Base-by-base conservation (phyloP, 345 rosid genomes). In the Rhodamnia argentea region DNA sequence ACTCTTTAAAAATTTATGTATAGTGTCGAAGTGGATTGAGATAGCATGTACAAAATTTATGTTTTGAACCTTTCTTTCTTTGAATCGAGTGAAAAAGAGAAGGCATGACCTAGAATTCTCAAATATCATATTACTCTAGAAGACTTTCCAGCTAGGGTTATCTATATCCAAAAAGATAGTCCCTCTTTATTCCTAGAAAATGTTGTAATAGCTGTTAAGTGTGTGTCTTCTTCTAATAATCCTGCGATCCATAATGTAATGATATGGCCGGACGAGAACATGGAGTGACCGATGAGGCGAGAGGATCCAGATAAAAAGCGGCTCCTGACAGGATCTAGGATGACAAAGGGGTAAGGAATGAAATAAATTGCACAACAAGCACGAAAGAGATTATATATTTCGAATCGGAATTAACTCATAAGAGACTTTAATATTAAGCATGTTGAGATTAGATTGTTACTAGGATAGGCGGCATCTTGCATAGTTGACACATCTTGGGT, bases 271-370 rank as follows among this genome's bases (percentile, higher is more conserved):
- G 27, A 12, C 0, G 15, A 58, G 62, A 14, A 27, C 15, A 5
- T 10, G 12, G 14, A 26, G 1, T 26, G 27, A 58, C 10, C 1
- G 3, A 13, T 13, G 29, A 0, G 59, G 13, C 13, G 1, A 5
- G 64, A 26, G 7, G n/a, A 26, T n/a, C 60, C 23, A 2, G 1
- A 10, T n/a, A 0, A 57, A 0, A 57, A 23, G 24, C n/a, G 15
- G 64, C 64, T 0, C 2, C 0, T 26, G 8, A 12, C 15, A 58
- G 9, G 13, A 12, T 26, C 7, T 26, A 58, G 16, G 16, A 0
- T 5, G 0, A 0, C 16, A 0, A 58, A 58, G 16, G 64, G 0
- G n/a, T 0, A 59, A 59, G 6, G 27, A 59, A 0, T 27, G 14
- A 26, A 59, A 13, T 5, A n/a, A 59, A 59, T n/a, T 59, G 32